Percentiles rank a stretch among this genome's conserved stretches.
These are phyloP conservation scores for Chloropicon primus DNA, from an alignment of 139 green algal genomes.

Conservation along the genomic window DNA sequence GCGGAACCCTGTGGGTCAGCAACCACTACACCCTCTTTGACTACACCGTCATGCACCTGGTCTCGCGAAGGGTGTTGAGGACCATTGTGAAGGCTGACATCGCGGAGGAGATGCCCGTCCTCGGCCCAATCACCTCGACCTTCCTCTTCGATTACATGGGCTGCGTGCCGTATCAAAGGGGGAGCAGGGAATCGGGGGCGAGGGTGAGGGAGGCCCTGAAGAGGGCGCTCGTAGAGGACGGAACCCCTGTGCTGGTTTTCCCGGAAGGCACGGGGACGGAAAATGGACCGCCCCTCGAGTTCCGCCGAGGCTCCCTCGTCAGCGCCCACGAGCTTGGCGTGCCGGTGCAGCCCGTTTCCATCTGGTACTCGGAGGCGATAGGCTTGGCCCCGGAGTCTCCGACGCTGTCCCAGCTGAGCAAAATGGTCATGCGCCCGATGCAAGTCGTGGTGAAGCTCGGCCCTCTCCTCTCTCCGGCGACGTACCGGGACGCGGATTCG, in stretches of 20 bases:
- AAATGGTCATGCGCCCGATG: neutral
- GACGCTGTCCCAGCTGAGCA: neutral
- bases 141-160: neutral
- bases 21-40: neutral
- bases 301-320: neutral
- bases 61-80: neutral
- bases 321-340: neutral
- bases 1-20: neutral
- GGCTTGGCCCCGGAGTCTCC: neutral
- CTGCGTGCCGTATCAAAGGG: neutral
- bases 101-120: neutral
- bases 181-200: neutral
- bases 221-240: neutral
- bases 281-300: neutral
- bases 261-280: neutral
- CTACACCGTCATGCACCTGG: neutral
- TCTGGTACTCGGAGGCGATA: neutral
- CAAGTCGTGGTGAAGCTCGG: neutral
- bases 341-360: neutral
- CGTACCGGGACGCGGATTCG: neutral
- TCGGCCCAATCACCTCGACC: neutral
- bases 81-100: neutral
- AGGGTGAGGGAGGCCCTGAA: neutral
- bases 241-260: neutral
- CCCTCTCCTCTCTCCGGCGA: neutral